Evolutionary conservation across 2,329 filamentous ascomycete species (phyloP), one percentile per base, ranked within the genome.

Genomic region (Geosmithia morbida): DNA sequence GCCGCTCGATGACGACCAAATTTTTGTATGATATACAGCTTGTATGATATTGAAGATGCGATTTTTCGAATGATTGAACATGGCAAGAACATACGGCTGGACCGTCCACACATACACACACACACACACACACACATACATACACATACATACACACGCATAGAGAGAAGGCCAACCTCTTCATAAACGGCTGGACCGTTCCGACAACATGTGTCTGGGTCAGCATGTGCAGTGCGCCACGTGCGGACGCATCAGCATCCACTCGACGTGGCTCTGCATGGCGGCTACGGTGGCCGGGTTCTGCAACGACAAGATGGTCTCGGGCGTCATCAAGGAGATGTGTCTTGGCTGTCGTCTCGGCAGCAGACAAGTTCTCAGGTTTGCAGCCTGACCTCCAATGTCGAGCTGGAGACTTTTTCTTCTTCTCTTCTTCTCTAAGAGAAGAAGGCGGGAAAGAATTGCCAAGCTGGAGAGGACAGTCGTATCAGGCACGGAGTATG

Each of bases 311-410:
- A 45, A 45, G 43, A 33, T 29, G 8, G 22, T 45, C 13, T 45
- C 20, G 17, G 43, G 81, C 60, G 83, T 84, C 14, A 82, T 73
- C 2, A 67, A 74, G 50, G 83, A 87, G 61, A 74, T 77, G 11
- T 37, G 33, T 37, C 33, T 37, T 37, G 33, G 33, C 33, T 37
- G 33, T 37, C 33, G 33, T 5, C 33, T 37, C 3, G 33, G 11
- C 3, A 37, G 33, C 33, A 37, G 14, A 13, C 33, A 13, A 11
- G 33, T 37, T 37, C 11, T 37, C 33, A 37, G 3, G 33, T 37
- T 37, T 37, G 33, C 11, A 11, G 33, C 33, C 33, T 37, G 33
- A 37, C 33, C 11, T 7, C 8, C 22, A 26, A 26, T 26, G 8
- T 8, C 22, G 22, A 8, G 8, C 22, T n/a, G n/a, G n/a, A n/a